Evolutionary conservation across 257 asterid genomes (phyloP).

Genomic region (Prunella vulgaris): DNA sequence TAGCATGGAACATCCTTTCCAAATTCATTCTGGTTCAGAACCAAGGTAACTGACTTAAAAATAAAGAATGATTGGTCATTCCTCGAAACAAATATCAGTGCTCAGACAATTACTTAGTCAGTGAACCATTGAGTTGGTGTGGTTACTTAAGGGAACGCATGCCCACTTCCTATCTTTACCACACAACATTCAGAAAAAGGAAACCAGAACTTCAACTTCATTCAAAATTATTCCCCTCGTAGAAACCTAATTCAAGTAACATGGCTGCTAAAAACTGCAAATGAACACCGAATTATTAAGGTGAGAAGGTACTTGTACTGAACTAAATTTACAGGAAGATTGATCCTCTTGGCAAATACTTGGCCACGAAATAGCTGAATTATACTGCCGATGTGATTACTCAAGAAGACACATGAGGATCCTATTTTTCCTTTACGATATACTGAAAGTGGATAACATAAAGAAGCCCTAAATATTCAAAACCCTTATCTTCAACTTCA

Average conservation of each 20-base stretch:
- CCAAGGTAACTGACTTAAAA: not conserved
- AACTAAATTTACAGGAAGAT: not conserved
- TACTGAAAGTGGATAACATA: not conserved
- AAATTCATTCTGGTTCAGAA: not conserved
- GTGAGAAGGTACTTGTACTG: not conserved
- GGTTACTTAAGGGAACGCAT: not conserved
- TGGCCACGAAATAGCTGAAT: not conserved
- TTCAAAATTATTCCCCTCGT: not conserved
- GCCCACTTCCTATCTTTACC: not conserved
- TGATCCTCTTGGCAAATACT: not conserved
- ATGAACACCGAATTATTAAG: not conserved
- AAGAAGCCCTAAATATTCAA: not conserved
- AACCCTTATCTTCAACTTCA: not conserved
- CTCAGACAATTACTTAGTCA: not conserved
- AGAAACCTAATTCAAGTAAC: slow-evolving; percentile 14
- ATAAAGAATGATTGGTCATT: not conserved
- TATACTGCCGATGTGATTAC: not conserved
- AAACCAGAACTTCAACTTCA: slow-evolving; percentile 7
- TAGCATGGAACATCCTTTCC: not conserved
- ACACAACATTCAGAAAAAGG: not conserved
- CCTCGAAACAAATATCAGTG: not conserved
- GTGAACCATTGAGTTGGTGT: not conserved
- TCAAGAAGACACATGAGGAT: not conserved
- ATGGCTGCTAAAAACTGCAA: not conserved
- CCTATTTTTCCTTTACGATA: not conserved